phyloP scores from a whole-genome alignment of 2,329 filamentous ascomycete genomes.

The Neofusicoccum parvum region DNA sequence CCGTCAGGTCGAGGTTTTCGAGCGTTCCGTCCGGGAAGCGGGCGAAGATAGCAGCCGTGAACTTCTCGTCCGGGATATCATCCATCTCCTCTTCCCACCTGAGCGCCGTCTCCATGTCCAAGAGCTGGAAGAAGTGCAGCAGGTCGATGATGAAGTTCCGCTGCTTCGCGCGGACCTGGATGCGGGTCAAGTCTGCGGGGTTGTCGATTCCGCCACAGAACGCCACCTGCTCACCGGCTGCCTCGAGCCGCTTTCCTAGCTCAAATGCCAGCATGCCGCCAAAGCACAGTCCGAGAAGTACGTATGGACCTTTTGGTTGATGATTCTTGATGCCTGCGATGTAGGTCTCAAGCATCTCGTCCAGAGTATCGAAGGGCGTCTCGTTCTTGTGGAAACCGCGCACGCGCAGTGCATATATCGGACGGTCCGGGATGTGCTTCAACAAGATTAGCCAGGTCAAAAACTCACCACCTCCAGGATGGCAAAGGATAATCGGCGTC shows the following conservation, averaged over 20 bases:
- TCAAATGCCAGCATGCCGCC: constrained; percentile 19
- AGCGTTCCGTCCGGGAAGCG: constrained; percentile 20
- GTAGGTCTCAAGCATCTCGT: constrained; percentile 21
- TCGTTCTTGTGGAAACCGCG: constrained; percentile 21
- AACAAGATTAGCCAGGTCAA: constrained; percentile 19
- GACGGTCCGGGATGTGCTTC: constrained; percentile 13
- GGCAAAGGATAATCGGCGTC: constrained; percentile 19
- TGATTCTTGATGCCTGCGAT: constrained; percentile 16
- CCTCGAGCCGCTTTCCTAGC: constrained; percentile 21
- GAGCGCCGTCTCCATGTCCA: constrained; percentile 13
- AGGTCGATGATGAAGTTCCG: constrained; percentile 22
- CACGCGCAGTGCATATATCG: constrained; percentile 7
- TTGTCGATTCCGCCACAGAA: constrained; percentile 21
- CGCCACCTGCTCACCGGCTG: background rate
- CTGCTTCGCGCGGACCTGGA: constrained; percentile 9
- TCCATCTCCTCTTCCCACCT: constrained; percentile 21
- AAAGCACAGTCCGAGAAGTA: constrained; percentile 19
- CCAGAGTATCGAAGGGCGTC: constrained; percentile 8
- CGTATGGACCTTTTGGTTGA: constrained; percentile 16
- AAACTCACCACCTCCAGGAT: constrained; percentile 20
- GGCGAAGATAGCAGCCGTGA: constrained; percentile 20
- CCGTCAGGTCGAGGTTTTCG: constrained; percentile 17
- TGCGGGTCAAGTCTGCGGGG: constrained; percentile 15
- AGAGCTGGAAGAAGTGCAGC: constrained; percentile 22
- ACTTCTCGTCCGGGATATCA: constrained; percentile 16